A percentile compares a stretch with the other conserved stretches of the same genome.
Evolutionary conservation across 169 alveolate genomes (phyloP).

Genomic region (Babesia bovis): DNA sequence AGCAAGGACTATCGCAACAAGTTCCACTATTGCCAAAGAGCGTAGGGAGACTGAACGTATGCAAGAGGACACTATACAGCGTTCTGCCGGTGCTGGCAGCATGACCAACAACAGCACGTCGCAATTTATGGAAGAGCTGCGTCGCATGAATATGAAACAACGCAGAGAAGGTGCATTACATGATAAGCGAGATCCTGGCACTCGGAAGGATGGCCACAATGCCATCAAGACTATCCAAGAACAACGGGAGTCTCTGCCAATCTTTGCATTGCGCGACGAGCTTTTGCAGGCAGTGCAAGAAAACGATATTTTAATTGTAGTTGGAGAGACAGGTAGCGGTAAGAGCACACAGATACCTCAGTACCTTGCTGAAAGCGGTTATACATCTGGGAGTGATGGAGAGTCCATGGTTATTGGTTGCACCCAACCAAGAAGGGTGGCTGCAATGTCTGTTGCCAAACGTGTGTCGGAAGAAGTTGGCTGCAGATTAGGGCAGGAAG

Average conservation of each 20-base stretch:
- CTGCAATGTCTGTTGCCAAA: slow-evolving; percentile 96
- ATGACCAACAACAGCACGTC: slow-evolving; percentile 85
- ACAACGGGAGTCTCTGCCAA: slow-evolving; percentile 94
- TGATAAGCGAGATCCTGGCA: background rate
- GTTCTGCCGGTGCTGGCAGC: slow-evolving; percentile 86
- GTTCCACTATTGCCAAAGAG: slow-evolving; percentile 88
- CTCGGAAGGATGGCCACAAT: background rate
- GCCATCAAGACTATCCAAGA: slow-evolving; percentile 81
- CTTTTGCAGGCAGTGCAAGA: slow-evolving; percentile 88
- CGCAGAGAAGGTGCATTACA: background rate
- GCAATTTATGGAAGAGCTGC: slow-evolving; percentile 70
- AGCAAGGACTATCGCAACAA: slow-evolving; percentile 87
- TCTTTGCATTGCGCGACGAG: slow-evolving; percentile 88
- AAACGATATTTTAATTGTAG: slow-evolving; percentile 92
- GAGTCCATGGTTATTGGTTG: slow-evolving; percentile 92
- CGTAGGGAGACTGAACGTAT: slow-evolving; percentile 78
- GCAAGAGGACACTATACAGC: slow-evolving; percentile 83
- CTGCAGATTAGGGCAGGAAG: slow-evolving; percentile 96
- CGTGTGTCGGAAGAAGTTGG: slow-evolving; percentile 98
- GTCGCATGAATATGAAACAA: slow-evolving; percentile 44
- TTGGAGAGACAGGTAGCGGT: slow-evolving; percentile 99
- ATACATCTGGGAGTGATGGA: slow-evolving; percentile 77
- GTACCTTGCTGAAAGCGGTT: slow-evolving; percentile 93
- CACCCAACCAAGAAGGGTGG: slow-evolving; percentile 99
- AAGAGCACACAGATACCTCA: slow-evolving; percentile 97